phyloP scores from a whole-genome alignment of 352 stramenopile species.

The Globisporangium takayamanum region DNA sequence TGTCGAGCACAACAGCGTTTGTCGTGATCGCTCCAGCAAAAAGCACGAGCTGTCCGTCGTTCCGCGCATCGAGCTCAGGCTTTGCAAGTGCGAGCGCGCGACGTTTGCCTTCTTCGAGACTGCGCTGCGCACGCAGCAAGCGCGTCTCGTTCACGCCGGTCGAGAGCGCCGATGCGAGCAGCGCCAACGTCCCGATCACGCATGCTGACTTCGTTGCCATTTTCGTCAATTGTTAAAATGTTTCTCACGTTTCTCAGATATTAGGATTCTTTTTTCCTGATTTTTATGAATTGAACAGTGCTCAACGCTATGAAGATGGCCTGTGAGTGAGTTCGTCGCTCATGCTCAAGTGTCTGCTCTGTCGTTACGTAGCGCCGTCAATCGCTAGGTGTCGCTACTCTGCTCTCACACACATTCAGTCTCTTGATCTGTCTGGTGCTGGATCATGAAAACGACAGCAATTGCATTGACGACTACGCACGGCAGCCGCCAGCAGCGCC shows the following conservation, averaged over 20 bases:
- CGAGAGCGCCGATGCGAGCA: slow-evolving; percentile 42
- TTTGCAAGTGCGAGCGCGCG: slow-evolving; percentile 20
- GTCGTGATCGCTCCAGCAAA: slow-evolving; percentile 54
- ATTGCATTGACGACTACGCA: slow-evolving; percentile 1
- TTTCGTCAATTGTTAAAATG: background rate
- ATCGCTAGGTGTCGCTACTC: background rate
- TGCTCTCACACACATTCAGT: background rate
- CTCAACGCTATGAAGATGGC: background rate
- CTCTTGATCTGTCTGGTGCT: background rate
- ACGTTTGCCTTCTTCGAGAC: slow-evolving; percentile 43
- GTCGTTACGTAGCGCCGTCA: background rate
- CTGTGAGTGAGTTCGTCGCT: no score
- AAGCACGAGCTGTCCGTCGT: slow-evolving; percentile 30
- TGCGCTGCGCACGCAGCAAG: slow-evolving; percentile 37
- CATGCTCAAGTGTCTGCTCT: background rate
- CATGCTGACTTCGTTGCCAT: slow-evolving; percentile 28
- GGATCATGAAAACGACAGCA: background rate
- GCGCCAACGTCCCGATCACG: slow-evolving; percentile 37
- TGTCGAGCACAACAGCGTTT: slow-evolving; percentile 9
- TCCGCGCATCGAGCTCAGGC: slow-evolving; percentile 14
- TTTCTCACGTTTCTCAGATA: no score
- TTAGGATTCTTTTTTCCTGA: background rate
- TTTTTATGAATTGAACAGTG: background rate
- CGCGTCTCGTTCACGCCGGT: slow-evolving; percentile 49
- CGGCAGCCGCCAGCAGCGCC: slow-evolving; percentile 26